Evolutionary conservation across 352 stramenopile species (phyloP), one percentile per base, ranked within the genome.

Genomic region (Globisporangium carolinianum): DNA sequence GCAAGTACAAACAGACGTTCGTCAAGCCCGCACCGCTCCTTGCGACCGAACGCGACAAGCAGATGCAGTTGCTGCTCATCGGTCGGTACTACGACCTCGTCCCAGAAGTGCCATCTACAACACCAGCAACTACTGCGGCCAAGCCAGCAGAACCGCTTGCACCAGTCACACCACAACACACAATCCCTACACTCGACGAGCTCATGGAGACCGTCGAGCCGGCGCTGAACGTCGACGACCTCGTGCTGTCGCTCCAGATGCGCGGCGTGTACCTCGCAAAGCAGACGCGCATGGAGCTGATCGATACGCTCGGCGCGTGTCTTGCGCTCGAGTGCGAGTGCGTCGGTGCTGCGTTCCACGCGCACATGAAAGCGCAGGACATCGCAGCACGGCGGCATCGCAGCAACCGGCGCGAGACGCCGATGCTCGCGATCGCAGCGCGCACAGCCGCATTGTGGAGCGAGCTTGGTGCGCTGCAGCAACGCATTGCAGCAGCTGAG

Each of bases 301-400:
- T 89, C 42, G 69, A 85, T 14, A 79, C 75, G 15, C 63, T 92
- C 11, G 75, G 72, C 0, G 65, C 82, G 38, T 87, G 72, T 38
- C 42, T 92, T 0, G 59, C 69, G 48, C 75, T 92, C 0, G 83
- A 92, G 53, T 17, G 88, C 15, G 83, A 92, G 39, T 91, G 80
- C 32, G 55, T 91, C 38, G 83, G 79, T 2, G 57, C 55, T 0
- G 73, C 71, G 47, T 92, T 91, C 18, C 79, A 89, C 54, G 53
- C 68, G 0, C 67, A 88, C 51, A 75, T 92, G 72, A 90, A 89
- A 47, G 67, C 79, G 2, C 75, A 89, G 55, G 83, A 92, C 52
- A 74, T 76, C 37, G 54, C 80, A 7, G 71, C 73, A 11, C 62
- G 76, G 15, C 65, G 63, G 10, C 68, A 80, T 38, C 77, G 71